Evolutionary conservation across 306 rosid species (phyloP).

Genomic region (Citrullus colocynthis): DNA sequence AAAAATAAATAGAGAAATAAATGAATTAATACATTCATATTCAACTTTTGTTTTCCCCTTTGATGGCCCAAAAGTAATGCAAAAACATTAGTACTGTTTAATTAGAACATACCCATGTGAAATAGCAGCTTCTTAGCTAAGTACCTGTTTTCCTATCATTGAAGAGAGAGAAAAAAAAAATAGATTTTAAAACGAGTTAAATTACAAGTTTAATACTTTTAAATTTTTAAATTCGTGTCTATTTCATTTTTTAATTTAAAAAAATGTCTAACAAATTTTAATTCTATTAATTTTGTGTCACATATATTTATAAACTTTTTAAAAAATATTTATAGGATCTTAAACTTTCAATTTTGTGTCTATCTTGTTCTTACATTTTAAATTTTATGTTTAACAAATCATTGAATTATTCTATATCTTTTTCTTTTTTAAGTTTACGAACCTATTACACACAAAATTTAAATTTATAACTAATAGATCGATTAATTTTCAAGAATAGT

Average conservation of each 20-base stretch:
- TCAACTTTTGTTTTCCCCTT: slow-evolving; percentile 5
- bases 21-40: not conserved
- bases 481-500: too few species aligned
- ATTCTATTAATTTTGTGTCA: too few species aligned
- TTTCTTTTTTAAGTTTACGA: too few species aligned
- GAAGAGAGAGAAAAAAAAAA: slow-evolving; percentile 7
- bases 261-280: too few species aligned
- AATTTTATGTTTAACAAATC: not conserved
- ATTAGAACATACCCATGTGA: slow-evolving; percentile 48
- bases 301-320: too few species aligned
- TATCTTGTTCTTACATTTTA: not conserved
- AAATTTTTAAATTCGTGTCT: too few species aligned
- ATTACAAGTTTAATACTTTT: too few species aligned
- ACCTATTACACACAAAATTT: too few species aligned
- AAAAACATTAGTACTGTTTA: slow-evolving; percentile 13
- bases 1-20: not conserved
- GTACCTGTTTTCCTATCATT: slow-evolving; percentile 27
- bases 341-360: not conserved
- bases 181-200: too few species aligned
- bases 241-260: too few species aligned
- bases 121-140: slow-evolving; percentile 56
- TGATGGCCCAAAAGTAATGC: not conserved
- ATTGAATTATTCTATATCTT: too few species aligned
- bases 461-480: too few species aligned
- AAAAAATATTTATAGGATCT: not conserved